phyloP scores from a whole-genome alignment of 2,329 filamentous ascomycete genomes.

The Cytospora schulzeri region DNA sequence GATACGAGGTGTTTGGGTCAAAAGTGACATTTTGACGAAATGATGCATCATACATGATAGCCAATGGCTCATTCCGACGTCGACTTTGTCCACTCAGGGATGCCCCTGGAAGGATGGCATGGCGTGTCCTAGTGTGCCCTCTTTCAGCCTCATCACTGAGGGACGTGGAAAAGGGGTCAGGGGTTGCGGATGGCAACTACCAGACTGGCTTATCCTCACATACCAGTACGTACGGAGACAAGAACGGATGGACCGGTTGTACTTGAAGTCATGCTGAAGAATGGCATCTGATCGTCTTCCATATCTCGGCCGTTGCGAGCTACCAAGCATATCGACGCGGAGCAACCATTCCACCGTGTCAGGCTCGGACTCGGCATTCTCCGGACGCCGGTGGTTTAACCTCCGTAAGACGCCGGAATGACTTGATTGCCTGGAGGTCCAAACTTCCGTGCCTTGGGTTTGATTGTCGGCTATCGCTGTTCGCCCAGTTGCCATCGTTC shows the following conservation, averaged over 20 bases:
- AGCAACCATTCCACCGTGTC: background rate
- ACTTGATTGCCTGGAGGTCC: too few species aligned
- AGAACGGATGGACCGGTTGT: background rate
- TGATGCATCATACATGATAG: too few species aligned
- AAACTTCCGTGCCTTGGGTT: background rate
- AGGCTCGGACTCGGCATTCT: background rate
- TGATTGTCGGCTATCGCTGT: background rate
- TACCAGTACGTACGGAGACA: background rate
- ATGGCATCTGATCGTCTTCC: background rate
- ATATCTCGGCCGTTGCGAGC: background rate
- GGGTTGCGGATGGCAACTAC: background rate
- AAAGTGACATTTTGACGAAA: too few species aligned
- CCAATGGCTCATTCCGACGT: background rate
- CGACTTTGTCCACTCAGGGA: background rate
- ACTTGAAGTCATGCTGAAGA: background rate
- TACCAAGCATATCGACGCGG: background rate
- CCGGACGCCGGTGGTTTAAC: background rate
- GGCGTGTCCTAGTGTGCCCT: background rate
- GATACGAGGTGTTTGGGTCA: too few species aligned
- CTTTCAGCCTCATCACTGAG: background rate
- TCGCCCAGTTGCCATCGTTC: background rate
- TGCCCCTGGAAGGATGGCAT: background rate
- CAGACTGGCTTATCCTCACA: background rate
- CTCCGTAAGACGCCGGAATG: background rate
- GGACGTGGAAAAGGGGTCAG: background rate